phyloP scores from a whole-genome alignment of 2,329 filamentous ascomycete genomes.

The Herpomyces periplanetae region DNA sequence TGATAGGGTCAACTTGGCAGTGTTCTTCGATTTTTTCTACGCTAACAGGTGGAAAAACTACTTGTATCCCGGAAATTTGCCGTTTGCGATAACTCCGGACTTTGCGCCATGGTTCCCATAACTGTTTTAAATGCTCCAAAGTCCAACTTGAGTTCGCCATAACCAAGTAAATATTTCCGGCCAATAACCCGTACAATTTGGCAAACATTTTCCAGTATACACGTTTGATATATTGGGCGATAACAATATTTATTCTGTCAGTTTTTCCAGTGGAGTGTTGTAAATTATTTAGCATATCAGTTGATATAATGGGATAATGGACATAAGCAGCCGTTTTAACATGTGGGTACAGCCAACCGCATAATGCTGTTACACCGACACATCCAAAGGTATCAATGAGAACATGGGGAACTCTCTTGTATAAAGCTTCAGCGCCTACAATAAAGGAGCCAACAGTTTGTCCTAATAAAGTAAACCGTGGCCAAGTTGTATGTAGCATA shows the following conservation, averaged over 20 bases:
- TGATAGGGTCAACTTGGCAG: slow-evolving; percentile 26
- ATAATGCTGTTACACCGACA: slow-evolving; percentile 49
- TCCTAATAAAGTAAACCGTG: slow-evolving; percentile 64
- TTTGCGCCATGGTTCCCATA: slow-evolving; percentile 9
- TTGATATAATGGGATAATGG: slow-evolving; percentile 91
- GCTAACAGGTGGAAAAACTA: slow-evolving; percentile 68
- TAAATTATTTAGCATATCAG: slow-evolving; percentile 67
- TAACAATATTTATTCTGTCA: slow-evolving; percentile 40
- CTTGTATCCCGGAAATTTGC: slow-evolving; percentile 17
- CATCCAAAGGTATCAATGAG: slow-evolving; percentile 97
- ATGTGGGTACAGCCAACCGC: slow-evolving; percentile 34
- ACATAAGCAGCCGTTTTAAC: slow-evolving; percentile 74
- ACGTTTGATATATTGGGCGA: slow-evolving; percentile 26
- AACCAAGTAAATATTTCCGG: slow-evolving; percentile 50
- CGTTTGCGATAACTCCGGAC: too few species aligned
- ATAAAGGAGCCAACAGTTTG: slow-evolving; percentile 63
- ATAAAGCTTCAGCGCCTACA: slow-evolving; percentile 66
- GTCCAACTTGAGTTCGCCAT: slow-evolving; percentile 98
- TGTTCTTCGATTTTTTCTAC: slow-evolving; percentile 41
- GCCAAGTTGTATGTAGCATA: slow-evolving; percentile 58
- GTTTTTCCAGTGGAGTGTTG: slow-evolving; percentile 15
- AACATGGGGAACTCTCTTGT: slow-evolving; percentile 58
- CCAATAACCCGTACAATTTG: slow-evolving; percentile 37
- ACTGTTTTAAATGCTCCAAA: slow-evolving; percentile 24
- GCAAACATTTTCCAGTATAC: slow-evolving; percentile 65